Evolutionary conservation across 768 basidiomycete species (phyloP), one percentile per base, ranked within the genome.

Genomic region (Russula ochroleuca): DNA sequence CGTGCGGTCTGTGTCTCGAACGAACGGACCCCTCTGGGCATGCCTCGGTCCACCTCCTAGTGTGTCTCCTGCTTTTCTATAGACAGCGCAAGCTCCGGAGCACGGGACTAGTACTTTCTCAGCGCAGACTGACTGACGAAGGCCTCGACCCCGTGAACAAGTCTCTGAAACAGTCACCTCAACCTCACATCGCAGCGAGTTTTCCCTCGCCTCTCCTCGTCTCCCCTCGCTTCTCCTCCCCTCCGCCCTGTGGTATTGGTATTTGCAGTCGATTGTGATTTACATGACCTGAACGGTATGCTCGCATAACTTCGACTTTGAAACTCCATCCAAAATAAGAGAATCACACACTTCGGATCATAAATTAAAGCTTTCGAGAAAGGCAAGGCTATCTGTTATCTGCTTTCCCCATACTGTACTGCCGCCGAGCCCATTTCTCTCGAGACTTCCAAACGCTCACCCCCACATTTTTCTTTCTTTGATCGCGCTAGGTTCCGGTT

Each of bases 191-290:
- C 23, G 15, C 28, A 9, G 43, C 35, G 23, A 52, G 21, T 7
- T 25, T 47, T 33, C 8, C 47, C 23, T 51, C 25, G 41, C 41
- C 9, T 19, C 9, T 8, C n/a, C 8, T n/a, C 19, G 19, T 17
- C 9, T 43, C n/a, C 10, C 43, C 43, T 45, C 43, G 43, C 43
- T 1, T 21, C 10, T n/a, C n/a, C n/a, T 64, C 52, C 63, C 63
- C 57, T 59, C 31, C 28, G 52, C 63, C 63, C 58, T 43, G 43
- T n/a, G 17, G 35, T 19, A n/a, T n/a, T 51, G 49, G 41, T 23
- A 28, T 13, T 23, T 50, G 31, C 17, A 35, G 23, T 21, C 25
- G 21, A 9, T 40, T 38, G 19, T 19, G 48, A 28, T 11, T 51
- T 33, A 5, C 3, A 2, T 17, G 21, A 23, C 37, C 13, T 23